These are phyloP conservation scores for Epichloe hybrida DNA, from an alignment of 2,329 filamentous ascomycete species.

Conservation along the genomic window DNA sequence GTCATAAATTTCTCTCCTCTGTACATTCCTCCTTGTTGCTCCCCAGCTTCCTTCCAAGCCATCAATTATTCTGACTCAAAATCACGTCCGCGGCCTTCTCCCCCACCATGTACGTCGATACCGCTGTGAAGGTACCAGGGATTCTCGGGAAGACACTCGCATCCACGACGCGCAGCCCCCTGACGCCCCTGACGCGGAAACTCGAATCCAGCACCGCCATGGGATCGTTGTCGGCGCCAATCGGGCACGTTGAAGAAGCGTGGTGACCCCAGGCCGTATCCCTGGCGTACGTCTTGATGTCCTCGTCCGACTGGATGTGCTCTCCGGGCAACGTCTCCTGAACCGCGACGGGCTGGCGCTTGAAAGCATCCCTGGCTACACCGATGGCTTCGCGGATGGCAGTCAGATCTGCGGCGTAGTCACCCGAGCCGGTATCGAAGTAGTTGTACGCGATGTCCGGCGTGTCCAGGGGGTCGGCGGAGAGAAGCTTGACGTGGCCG, in stretches of 20 bases:
- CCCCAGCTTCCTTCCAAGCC: not conserved
- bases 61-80: not conserved
- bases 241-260: conserved; percentile 40
- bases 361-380: conserved; percentile 32
- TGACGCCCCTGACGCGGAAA: conserved; percentile 40
- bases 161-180: conserved; percentile 43
- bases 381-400: conserved; percentile 42
- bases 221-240: conserved; percentile 37
- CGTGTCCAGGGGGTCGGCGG: conserved; percentile 44
- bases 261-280: conserved; percentile 43
- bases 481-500: conserved; percentile 48
- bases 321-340: conserved; percentile 19
- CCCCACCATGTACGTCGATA: conserved; percentile 38
- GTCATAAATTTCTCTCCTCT: too few species aligned
- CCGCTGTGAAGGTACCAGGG: conserved; percentile 33
- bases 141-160: conserved; percentile 37
- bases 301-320: conserved; percentile 23
- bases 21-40: too few species aligned
- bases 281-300: conserved; percentile 32
- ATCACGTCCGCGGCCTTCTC: conserved; percentile 36
- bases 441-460: conserved; percentile 52
- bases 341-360: conserved; percentile 7
- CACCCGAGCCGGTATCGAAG: conserved; percentile 37
- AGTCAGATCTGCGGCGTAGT: conserved; percentile 33
- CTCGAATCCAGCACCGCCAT: conserved; percentile 41